Conservation (phyloP, 2,329 filamentous ascomycete species). For the Neofusicoccum cordaticola region DNA sequence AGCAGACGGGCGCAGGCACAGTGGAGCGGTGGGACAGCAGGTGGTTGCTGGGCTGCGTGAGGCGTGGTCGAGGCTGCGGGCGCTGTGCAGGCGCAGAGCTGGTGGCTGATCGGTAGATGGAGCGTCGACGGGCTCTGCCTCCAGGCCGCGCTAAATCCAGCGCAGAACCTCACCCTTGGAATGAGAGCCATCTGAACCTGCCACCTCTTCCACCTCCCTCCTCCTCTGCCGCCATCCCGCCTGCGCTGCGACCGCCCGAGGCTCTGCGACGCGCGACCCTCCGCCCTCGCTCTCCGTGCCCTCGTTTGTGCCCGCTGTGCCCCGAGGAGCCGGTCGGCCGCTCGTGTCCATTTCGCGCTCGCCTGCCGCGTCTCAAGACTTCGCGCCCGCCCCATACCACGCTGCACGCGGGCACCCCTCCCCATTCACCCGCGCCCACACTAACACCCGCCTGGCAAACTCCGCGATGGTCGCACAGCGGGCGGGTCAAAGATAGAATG, state of each 20-base stretch:
- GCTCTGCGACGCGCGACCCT: not conserved
- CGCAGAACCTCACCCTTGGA: constrained; percentile 11
- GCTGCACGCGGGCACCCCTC: constrained; percentile 11
- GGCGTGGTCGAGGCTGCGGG: constrained; percentile 1
- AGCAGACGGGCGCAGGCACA: not conserved
- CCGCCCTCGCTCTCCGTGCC: not conserved
- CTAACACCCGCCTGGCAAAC: constrained; percentile 1
- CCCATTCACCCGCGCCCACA: not conserved
- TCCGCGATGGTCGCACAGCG: constrained; percentile 29
- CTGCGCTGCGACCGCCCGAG: constrained; percentile 1
- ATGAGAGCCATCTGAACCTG: constrained; percentile 1
- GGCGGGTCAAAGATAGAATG: constrained; percentile 47
- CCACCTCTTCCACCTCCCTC: constrained; percentile 4
- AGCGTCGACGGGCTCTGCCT: not conserved
- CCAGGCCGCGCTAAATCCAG: not conserved
- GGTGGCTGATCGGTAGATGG: not conserved
- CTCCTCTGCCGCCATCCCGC: not conserved
- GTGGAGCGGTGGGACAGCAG: not conserved
- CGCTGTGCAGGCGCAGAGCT: not conserved
- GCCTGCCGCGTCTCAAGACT: constrained; percentile 20
- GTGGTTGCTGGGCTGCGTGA: not conserved
- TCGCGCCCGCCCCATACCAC: constrained; percentile 14
- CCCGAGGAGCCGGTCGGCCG: constrained; percentile 7
- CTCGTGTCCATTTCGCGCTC: constrained; percentile 24
- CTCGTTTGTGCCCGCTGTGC: constrained; percentile 9